Conservation (phyloP, 2,329 filamentous ascomycete species). For the Leptographium radiaticola region DNA sequence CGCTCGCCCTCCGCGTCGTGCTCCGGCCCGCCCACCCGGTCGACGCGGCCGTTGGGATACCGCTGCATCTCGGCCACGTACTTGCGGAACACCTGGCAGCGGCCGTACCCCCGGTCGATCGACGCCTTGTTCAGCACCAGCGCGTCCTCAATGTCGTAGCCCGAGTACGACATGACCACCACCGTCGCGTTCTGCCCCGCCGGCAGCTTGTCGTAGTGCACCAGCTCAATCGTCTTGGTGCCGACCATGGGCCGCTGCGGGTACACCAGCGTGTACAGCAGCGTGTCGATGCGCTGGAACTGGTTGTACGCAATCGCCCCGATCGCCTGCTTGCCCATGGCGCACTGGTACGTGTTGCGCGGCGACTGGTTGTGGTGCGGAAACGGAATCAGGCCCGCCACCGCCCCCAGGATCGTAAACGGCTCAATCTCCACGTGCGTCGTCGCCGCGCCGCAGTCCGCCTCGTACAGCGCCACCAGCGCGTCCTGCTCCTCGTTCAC, state of each 20-base stretch:
- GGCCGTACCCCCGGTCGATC: constrained; percentile 85
- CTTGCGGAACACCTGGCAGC: constrained; percentile 97
- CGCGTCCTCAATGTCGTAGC: constrained; percentile 98
- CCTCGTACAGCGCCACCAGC: constrained; percentile 80
- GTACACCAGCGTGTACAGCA: constrained; percentile 94
- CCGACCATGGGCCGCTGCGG: constrained; percentile 97
- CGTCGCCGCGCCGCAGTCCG: constrained; percentile 67
- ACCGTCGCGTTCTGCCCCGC: constrained; percentile 95
- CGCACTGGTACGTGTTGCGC: constrained; percentile 96
- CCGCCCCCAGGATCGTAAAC: constrained; percentile 89
- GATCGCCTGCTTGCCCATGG: constrained; percentile 99
- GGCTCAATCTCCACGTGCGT: constrained; percentile 97
- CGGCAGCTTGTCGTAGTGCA: constrained; percentile 93
- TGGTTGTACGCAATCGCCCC: constrained; percentile 97
- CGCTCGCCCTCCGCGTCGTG: constrained; percentile 48
- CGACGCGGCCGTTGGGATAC: constrained; percentile 68
- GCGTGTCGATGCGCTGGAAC: constrained; percentile 89
- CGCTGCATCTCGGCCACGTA: constrained; percentile 75
- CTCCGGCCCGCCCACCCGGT: constrained; percentile 50
- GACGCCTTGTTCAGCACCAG: constrained; percentile 94
- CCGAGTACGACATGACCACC: constrained; percentile 98
- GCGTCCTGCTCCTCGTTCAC: constrained; percentile 98
- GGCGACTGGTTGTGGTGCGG: constrained; percentile 98
- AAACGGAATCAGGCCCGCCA: constrained; percentile 92
- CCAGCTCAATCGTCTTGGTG: constrained; percentile 88